Evolutionary conservation across 345 rosid species (phyloP), one percentile per base, ranked within the genome.

Genomic region (Theobroma cacao): DNA sequence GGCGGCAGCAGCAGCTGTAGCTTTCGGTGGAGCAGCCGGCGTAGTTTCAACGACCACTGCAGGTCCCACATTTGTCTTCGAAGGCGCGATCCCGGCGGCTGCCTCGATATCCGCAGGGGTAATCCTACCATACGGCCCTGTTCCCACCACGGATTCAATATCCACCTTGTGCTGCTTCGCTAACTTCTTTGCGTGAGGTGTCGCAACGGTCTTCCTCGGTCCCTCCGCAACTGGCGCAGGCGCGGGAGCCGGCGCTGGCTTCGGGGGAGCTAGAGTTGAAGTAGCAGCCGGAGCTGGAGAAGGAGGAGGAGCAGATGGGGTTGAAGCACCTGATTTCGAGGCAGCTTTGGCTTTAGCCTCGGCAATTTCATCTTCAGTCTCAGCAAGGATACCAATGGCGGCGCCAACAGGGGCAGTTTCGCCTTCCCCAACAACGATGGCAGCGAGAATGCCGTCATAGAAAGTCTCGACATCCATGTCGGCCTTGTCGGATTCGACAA

Each of bases 381-480:
- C 97, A 3, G 99, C 99, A 12, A 95, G 76, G 48, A 95, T 71
- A 12, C 97, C 98, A 43, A 95, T 95, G 4, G 98, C 90, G 12
- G 97, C 85, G 12, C 99, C 98, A 0, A 95, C 97, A 0, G 95
- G 98, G 78, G 99, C 98, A 15, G 89, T 78, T 67, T 95, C 97
- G 18, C 99, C 99, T 56, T 91, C 99, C 24, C 93, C 91, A 41
- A 95, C 97, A 53, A 95, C 97, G 30, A 95, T 93, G 24, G 99
- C 98, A 31, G 98, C 99, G 50, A 93, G 96, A 77, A 92, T 93
- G 14, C 98, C 99, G 28, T 92, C 96, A 77, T 95, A 93, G 81
- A 95, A 95, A 17, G 97, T 95, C 84, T 93, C 98, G 5, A 95
- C 98, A 64, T 95, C 99, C 99, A 95, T 93, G 83, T 93, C 99